Base-by-base conservation (phyloP, 495 filamentous ascomycete genomes). In the Tuber microsphaerosporum region DNA sequence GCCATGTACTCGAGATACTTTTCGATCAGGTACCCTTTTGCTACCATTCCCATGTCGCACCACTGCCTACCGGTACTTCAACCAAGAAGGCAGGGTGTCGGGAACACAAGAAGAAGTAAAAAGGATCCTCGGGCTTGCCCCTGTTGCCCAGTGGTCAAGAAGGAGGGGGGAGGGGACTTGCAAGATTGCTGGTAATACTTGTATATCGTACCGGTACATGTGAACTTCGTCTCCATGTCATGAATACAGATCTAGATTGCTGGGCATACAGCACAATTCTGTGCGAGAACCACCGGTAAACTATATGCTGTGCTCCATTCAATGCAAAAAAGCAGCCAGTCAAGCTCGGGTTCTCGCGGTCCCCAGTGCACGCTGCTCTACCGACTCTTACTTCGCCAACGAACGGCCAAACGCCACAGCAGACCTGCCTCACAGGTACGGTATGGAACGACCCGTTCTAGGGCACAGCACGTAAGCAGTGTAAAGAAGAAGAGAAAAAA, bases 41-140 rank as follows among this genome's bases (percentile, higher is more conserved):
- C 22, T 56, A 56, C 22, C 9, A 10, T 56, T 7, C n/a, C n/a
- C 9, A n/a, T 31, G 14, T 31, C n/a, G 26, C 26, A 6, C n/a
- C n/a, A 2, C n/a, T n/a, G 51, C 22, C 2, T 41, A 41, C n/a
- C 12, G n/a, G n/a, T n/a, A n/a, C n/a, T n/a, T 19, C 14, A 8
- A 65, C 56, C 56, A 34, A 34, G 7, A 65, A 34, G 26, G 14
- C 26, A 65, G 56, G 56, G 26, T 5, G 56, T 31, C 17, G 31
- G 56, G 26, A 65, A 34, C 56, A 65, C 56, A 65, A 65, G 56
- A 65, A 65, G 56, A 34, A 65, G 12, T 65, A 65, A 65, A 65
- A 65, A 65, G 26, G 56, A 65, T 65, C 56, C 56, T 34, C 56
- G 1, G 31, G 12, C 26, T 34, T 65, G 26, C 14, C 26, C 56